Evolutionary conservation across 2,329 filamentous ascomycete species (phyloP).

Genomic region (Hypocreales sp.): DNA sequence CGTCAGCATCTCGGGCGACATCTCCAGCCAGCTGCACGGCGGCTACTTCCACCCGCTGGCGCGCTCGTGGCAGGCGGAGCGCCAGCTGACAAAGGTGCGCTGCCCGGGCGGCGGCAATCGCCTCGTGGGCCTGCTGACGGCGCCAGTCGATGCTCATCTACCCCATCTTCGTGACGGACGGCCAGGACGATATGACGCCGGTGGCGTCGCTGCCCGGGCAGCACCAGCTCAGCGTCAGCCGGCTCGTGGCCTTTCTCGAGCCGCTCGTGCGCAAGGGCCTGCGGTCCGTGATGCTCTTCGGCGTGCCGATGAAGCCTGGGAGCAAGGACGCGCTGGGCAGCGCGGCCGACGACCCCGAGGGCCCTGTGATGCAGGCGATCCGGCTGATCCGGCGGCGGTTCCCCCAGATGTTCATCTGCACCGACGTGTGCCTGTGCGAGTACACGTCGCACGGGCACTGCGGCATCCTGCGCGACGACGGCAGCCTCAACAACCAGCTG

Average conservation of each 20-base stretch:
- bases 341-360: constrained; percentile 79
- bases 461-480: constrained; percentile 86
- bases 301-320: constrained; percentile 67
- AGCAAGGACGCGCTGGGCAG: constrained; percentile 87
- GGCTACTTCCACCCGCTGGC: constrained; percentile 71
- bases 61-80: constrained; percentile 69
- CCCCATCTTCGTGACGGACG: constrained; percentile 89
- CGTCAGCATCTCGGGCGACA: constrained; percentile 58
- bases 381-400: constrained; percentile 71
- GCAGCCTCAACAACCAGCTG: constrained; percentile 79
- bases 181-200: constrained; percentile 77
- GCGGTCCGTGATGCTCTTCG: constrained; percentile 86
- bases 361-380: constrained; percentile 80
- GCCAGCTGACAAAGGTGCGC: constrained; percentile 66
- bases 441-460: constrained; percentile 98
- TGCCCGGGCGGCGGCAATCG: not conserved
- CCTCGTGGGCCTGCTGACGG: not conserved
- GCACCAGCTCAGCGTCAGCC: constrained; percentile 75
- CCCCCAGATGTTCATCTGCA: constrained; percentile 78
- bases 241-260: constrained; percentile 67
- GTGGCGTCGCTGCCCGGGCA: constrained; percentile 89
- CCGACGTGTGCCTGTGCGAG: constrained; percentile 94
- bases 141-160: constrained; percentile 92
- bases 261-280: constrained; percentile 83
- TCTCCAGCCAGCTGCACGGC: constrained; percentile 69